Evolutionary conservation across 1,284 basidiomycete species (phyloP), one percentile per base, ranked within the genome.

Genomic region (Athelia psychrophila): DNA sequence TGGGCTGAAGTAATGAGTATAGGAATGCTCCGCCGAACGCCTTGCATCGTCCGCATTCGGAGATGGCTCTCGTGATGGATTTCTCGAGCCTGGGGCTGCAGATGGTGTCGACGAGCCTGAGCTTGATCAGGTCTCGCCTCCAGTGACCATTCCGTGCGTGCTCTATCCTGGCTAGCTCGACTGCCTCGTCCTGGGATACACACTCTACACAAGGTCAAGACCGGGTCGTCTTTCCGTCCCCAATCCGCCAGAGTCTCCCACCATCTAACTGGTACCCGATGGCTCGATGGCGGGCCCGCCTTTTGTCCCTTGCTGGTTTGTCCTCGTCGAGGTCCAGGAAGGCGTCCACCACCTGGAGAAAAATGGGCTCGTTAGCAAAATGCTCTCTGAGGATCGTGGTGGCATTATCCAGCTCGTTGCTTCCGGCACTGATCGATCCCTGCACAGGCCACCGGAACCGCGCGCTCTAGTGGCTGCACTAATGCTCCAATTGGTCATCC

Each of bases 1-100:
- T 69, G 0, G 72, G 71, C 20, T 72, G 54, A 3, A 75, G 53
- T 0, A 72, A 57, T 0, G 68, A 55, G 47, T 69, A 58, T 1
- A 70, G 36, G 35, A 60, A 56, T 2, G 57, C 40, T 1, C 54
- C 20, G 1, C 67, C 65, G 27, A 68, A 69, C 45, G 56, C 59
- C 45, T 64, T 60, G 57, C 67, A 68, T 5, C 49, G 44, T 2
- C 38, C 58, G 47, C 72, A 74, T 12, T 67, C 56, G 2, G 30
- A 40, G 15, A 73, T 68, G 0, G 58, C 65, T 2, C 54, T 44
- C 22, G 64, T 53, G n/a, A 71, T 66, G 3, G 61, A 61, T 2
- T 51, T 47, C 52, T 70, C 64, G 1, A 74, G 59, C 3, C 56
- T 51, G 0, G 69, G 68, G 51, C 66, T 65, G 44, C 49, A 61